phyloP scores from a whole-genome alignment of 306 rosid genomes.

The Prunus mira region DNA sequence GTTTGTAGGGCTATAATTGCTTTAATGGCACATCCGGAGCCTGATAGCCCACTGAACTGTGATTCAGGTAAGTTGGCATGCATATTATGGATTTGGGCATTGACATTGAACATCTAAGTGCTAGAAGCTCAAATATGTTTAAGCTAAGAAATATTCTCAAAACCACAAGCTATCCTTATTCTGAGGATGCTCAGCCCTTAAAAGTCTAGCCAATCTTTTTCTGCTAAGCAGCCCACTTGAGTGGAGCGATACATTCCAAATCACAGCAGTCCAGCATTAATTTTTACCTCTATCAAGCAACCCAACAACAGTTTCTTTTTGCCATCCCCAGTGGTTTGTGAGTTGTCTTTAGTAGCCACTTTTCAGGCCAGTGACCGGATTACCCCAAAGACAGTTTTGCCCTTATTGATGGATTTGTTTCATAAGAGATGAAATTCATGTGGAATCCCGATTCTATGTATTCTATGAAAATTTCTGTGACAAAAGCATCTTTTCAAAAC shows the following conservation, averaged over 20 bases:
- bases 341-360: not conserved
- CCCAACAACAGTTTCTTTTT: too few relatives aligned
- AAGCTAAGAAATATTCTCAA: not conserved
- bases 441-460: not conserved
- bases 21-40: slow-evolving; percentile 97
- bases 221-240: not conserved
- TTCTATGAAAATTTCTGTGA: not conserved
- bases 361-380: not conserved
- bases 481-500: not conserved
- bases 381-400: not conserved
- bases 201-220: not conserved
- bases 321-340: not conserved
- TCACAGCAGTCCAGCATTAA: too few relatives aligned
- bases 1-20: slow-evolving; percentile 99
- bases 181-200: not conserved
- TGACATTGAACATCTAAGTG: not conserved
- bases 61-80: slow-evolving; percentile 60
- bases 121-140: not conserved
- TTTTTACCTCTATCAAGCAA: too few relatives aligned
- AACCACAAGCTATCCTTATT: not conserved
- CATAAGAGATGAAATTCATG: not conserved
- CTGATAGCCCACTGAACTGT: slow-evolving; percentile 96
- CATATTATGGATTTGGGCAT: not conserved
- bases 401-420: not conserved
- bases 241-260: too few relatives aligned